Evolutionary conservation across 2,329 filamentous ascomycete genomes (phyloP).

Genomic region (Aspergillus sp.): DNA sequence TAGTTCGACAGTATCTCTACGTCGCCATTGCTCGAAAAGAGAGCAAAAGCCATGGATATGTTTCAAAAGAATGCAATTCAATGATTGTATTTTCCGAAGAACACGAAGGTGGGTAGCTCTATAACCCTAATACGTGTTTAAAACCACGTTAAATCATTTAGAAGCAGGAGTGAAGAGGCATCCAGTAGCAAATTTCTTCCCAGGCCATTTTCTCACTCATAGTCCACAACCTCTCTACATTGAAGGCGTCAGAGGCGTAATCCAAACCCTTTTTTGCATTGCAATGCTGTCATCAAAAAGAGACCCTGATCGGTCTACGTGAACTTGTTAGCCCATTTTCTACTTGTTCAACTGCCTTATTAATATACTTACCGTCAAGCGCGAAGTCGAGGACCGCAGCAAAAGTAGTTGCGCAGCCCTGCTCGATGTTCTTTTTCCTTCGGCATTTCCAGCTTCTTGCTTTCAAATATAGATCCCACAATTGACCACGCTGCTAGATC

Average conservation of each 20-base stretch:
- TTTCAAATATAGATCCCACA: constrained; percentile 9
- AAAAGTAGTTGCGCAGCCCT: constrained; percentile 27
- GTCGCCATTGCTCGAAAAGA: no score
- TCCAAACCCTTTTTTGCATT: constrained; percentile 6
- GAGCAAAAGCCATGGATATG: no score
- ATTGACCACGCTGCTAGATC: constrained; percentile 1
- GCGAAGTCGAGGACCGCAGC: constrained; percentile 27
- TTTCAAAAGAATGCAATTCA: no score
- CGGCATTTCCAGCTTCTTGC: constrained; percentile 12
- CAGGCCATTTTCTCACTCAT: constrained; percentile 43
- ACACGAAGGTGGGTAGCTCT: no score
- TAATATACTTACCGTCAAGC: constrained; percentile 11
- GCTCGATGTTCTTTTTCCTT: constrained; percentile 19
- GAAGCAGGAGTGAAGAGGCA: no score
- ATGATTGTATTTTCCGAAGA: no score
- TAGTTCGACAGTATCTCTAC: no score
- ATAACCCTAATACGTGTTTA: no score
- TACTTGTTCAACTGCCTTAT: background rate
- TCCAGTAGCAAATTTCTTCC: constrained; percentile 27
- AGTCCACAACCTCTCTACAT: constrained; percentile 42
- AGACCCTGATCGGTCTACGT: background rate
- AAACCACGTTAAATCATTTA: no score
- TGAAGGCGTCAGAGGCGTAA: constrained; percentile 18
- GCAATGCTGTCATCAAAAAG: background rate
- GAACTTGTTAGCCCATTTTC: no score